Base-by-base conservation (phyloP, 192 early-diverging fungal species). In the Coemansia sp. region DNA sequence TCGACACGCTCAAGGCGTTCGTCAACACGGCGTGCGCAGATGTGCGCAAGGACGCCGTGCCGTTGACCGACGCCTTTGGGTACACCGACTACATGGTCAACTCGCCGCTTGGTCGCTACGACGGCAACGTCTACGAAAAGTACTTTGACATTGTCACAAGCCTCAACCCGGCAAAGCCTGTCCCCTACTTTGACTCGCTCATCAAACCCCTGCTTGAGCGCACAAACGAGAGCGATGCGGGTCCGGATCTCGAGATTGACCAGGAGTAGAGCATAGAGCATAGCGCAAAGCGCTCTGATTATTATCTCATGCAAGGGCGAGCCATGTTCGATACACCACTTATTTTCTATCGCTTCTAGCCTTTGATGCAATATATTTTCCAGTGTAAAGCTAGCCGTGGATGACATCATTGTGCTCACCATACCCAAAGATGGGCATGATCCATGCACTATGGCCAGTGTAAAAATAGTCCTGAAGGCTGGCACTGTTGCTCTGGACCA, bases 81-180 rank as follows among this genome's bases (percentile, higher is more conserved):
- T 91, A 89, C 82, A 86, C 89, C 12, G 94, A 96, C 74, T 94
- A 90, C 70, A 87, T 96, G 26, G 78, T 96, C 66, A 94, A 93
- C 83, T 92, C 91, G 53, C 94, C 94, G 25, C 72, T 96, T 21
- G 94, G 94, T 53, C 85, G 90, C 39, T 87, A 85, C 69, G 93
- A 94, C 59, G 94, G 94, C 58, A 86, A 94, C 71, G 87, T 93
- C 12, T 94, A 93, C 71, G 89, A 86, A 49, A 82, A 88, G 61
- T 96, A 96, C 89, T 94, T 94, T 86, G 87, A 87, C 56, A 83
- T 88, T 26, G 92, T 96, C 58, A 89, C 88, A 61, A 71, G 78
- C 60, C 89, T 89, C 69, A 91, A 94, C 79, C 89, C 91, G 49
- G 70, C 75, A 46, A 82, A 82, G 59, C 83, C 87, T 28, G 85